Evolutionary conservation across 208 protist genomes (phyloP), one percentile per base, ranked within the genome.

Genomic region (Trypanosoma rangeli): DNA sequence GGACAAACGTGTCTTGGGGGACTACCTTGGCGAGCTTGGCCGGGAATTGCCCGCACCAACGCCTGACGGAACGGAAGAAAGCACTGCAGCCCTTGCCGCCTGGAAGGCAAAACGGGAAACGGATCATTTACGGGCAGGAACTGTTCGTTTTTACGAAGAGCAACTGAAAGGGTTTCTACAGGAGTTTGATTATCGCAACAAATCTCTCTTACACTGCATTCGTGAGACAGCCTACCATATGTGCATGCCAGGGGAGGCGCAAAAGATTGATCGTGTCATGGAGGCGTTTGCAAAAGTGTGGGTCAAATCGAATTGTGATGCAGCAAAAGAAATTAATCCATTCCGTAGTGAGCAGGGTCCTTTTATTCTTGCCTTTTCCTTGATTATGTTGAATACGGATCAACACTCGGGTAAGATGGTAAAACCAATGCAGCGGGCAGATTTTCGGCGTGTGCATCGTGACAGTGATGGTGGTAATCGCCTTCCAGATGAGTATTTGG

Each of bases 351-450:
- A 91, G 24, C 83, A 84, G 39, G 90, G 83, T 13, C 89, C 92
- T 12, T 98, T 96, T 81, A 83, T 99, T 54, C 86, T 99, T 4
- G 97, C 98, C 15, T 99, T 99, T 78, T 94, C 96, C 24, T 96
- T 99, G 53, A 99, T 99, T 61, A 99, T 99, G 97, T 92, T 99
- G n/a, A 99, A 99, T 82, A 99, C 98, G 0, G 98, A 99, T 76
- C 85, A 97, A 66, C 98, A 99, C 81, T 98, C 90, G 15, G 90
- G 93, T 26, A 90, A 93, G 64, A 82, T 99, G 29, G 83, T 89
- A 31, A 92, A 96, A 28, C 97, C 96, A 68, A 98, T 99, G 91
- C 97, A 95, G 44, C 72, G 92, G 35, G 81, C 81, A 10, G 94
- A 97, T 61, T 99, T 99, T 76, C 63, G 95, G 39, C 81, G 76